phyloP scores from a whole-genome alignment of 352 stramenopile species.

The Phytophthora pinifolia region DNA sequence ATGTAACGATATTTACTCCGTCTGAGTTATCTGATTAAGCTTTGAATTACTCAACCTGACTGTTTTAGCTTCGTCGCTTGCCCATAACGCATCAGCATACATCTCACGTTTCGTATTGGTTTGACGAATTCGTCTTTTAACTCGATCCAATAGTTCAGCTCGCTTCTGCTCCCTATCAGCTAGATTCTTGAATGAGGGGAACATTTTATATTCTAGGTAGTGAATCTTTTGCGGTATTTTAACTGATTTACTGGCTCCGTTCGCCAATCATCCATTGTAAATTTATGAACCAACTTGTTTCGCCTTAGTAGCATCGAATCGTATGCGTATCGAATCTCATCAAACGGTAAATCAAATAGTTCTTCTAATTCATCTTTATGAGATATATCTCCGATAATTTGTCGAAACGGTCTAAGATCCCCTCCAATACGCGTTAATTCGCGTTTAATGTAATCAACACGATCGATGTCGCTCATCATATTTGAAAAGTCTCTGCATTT shows the following conservation, averaged over 20 bases:
- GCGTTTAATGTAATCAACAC: conserved; percentile 1
- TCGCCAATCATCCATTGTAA: neutral
- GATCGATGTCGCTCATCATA: conserved; percentile 1
- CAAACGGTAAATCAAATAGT: conserved; percentile 4
- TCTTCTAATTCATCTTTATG: neutral
- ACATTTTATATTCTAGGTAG: conserved; percentile 7
- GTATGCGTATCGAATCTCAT: conserved; percentile 2
- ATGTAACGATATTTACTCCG: neutral
- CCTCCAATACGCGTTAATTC: neutral
- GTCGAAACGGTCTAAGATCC: neutral
- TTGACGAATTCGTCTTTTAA: neutral
- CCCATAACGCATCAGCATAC: neutral
- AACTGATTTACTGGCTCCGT: too few relatives aligned
- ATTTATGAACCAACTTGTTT: conserved; percentile 4
- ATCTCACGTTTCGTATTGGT: neutral
- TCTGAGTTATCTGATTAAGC: neutral
- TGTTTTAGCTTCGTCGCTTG: neutral
- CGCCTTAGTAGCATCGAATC: neutral
- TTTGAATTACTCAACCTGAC: neutral
- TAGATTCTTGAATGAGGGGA: conserved; percentile 1
- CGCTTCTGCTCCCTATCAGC: conserved; percentile 5
- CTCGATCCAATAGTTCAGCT: neutral
- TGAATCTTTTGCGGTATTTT: neutral
- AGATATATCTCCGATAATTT: neutral
- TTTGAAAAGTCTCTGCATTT: too few relatives aligned